A percentile compares a stretch with the other conserved stretches of the same genome.
phyloP scores from a whole-genome alignment of 352 stramenopile species.

The Phytophthora vignae region DNA sequence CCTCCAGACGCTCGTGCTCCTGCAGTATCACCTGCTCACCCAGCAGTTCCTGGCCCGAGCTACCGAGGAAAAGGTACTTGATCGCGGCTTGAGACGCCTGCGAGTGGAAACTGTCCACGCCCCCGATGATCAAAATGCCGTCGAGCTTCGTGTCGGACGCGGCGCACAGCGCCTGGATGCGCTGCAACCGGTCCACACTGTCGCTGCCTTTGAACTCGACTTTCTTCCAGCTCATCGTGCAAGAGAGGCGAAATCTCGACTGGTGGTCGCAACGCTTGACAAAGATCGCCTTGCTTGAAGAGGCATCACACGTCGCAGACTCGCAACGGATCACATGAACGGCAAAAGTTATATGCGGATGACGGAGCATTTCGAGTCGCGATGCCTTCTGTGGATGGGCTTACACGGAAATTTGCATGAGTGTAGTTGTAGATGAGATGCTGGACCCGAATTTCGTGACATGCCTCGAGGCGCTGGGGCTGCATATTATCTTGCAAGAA shows the following conservation, averaged over 20 bases:
- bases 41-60: conserved; percentile 73
- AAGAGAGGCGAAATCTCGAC: not conserved
- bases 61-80: conserved; percentile 82
- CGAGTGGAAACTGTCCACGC: conserved; percentile 78
- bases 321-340: conserved; percentile 13
- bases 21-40: conserved; percentile 80
- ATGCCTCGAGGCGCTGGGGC: too few relatives aligned
- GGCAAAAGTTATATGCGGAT: not conserved
- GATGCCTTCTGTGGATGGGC: too few relatives aligned
- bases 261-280: conserved; percentile 16
- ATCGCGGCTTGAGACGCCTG: conserved; percentile 63
- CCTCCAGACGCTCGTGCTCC: conserved; percentile 70
- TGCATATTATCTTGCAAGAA: conserved; percentile 59
- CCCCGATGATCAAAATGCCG: conserved; percentile 71
- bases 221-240: conserved; percentile 57
- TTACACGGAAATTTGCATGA: too few relatives aligned
- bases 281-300: conserved; percentile 33
- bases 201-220: conserved; percentile 66
- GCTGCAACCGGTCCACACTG: conserved; percentile 59
- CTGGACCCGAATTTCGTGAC: too few relatives aligned
- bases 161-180: conserved; percentile 63
- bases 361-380: too few relatives aligned
- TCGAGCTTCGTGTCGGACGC: conserved; percentile 36
- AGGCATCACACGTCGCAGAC: conserved; percentile 17
- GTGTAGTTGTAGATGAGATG: too few relatives aligned